Percentiles rank a stretch among this genome's conserved stretches.
Evolutionary conservation across 2,329 filamentous ascomycete species (phyloP).

Genomic region (Zymoseptoria passerinii): DNA sequence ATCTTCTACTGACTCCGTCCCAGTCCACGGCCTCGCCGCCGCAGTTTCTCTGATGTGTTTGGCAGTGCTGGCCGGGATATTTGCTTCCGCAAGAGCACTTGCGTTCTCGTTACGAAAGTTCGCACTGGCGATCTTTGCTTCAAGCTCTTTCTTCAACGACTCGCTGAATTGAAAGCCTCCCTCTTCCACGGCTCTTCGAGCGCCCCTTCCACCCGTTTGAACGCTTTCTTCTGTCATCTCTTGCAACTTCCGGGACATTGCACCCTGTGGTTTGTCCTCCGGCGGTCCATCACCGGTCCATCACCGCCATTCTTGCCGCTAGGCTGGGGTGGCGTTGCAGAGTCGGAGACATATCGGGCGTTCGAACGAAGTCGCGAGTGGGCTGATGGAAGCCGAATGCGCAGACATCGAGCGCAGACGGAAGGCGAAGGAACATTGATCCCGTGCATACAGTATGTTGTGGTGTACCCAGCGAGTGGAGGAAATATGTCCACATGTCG

Average conservation of each 20-base stretch:
- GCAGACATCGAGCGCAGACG: not conserved
- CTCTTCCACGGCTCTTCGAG: slow-evolving; percentile 50
- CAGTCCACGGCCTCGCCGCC: slow-evolving; percentile 64
- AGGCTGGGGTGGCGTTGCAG: slow-evolving; percentile 12
- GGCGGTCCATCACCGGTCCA: slow-evolving; percentile 5
- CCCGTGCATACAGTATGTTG: not conserved
- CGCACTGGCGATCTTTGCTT: slow-evolving; percentile 51
- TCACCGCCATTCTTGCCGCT: slow-evolving; percentile 10
- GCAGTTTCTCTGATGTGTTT: slow-evolving; percentile 62
- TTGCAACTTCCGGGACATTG: slow-evolving; percentile 50
- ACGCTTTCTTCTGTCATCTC: slow-evolving; percentile 54
- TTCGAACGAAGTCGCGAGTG: not conserved
- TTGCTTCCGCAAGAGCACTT: slow-evolving; percentile 45
- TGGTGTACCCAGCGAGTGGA: not conserved
- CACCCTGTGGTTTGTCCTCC: slow-evolving; percentile 32
- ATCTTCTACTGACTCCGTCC: slow-evolving; percentile 65
- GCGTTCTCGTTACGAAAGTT: slow-evolving; percentile 47
- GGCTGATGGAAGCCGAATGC: not conserved
- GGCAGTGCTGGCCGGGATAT: slow-evolving; percentile 54
- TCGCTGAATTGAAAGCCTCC: slow-evolving; percentile 50
- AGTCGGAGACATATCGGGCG: not conserved
- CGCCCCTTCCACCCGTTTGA: slow-evolving; percentile 46
- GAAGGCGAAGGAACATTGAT: not conserved
- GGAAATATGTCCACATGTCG: not conserved
- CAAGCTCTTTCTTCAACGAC: slow-evolving; percentile 49